These are phyloP conservation scores for Eutrema heterophyllum DNA, from an alignment of 345 rosid species.

Conservation along the genomic window DNA sequence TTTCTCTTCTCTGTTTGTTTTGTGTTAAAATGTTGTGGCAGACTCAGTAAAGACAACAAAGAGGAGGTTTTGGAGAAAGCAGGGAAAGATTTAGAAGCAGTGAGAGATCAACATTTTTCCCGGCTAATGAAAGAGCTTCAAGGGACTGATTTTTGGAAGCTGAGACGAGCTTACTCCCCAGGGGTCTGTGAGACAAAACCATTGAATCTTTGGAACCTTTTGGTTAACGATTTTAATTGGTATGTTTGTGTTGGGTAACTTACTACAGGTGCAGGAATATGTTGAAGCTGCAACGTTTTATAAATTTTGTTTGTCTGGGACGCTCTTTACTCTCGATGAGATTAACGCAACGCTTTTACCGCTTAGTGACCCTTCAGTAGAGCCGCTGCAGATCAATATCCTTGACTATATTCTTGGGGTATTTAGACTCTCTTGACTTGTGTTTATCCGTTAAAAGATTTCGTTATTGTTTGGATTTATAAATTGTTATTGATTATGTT, in stretches of 20 bases:
- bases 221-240: neutral
- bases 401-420: slow-evolving; percentile 97
- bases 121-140: slow-evolving; percentile 73
- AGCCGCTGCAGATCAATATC: slow-evolving; percentile 77
- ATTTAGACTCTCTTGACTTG: slow-evolving; percentile 7
- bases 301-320: slow-evolving; percentile 69
- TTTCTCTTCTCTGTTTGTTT: neutral
- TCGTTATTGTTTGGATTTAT: neutral
- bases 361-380: slow-evolving; percentile 59
- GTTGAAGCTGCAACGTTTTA: slow-evolving; percentile 95
- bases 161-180: slow-evolving; percentile 84
- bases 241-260: slow-evolving; percentile 1
- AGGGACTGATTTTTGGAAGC: slow-evolving; percentile 93
- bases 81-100: slow-evolving; percentile 68
- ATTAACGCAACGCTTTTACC: slow-evolving; percentile 61
- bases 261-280: slow-evolving; percentile 84
- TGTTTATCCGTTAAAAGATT: neutral
- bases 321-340: slow-evolving; percentile 64
- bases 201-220: neutral
- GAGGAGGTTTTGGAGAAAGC: slow-evolving; percentile 81
- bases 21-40: slow-evolving; percentile 24
- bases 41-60: slow-evolving; percentile 63
- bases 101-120: slow-evolving; percentile 51
- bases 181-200: slow-evolving; percentile 52
- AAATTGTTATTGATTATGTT: neutral